These are phyloP conservation scores for Chaetomium olivaceum DNA, from an alignment of 2,329 filamentous ascomycete species.

Conservation along the genomic window DNA sequence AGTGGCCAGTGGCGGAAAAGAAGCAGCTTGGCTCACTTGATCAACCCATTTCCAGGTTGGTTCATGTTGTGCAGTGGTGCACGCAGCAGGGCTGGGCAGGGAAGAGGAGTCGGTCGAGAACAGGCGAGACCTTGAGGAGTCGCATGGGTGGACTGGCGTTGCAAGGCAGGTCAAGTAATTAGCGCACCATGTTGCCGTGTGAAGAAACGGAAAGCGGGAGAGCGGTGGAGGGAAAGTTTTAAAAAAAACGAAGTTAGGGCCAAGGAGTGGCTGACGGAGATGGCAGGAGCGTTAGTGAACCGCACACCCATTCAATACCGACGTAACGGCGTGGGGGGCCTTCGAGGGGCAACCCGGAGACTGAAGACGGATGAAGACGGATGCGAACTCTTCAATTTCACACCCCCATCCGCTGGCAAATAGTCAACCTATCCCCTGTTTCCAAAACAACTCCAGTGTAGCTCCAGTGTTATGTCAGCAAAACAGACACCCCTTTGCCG, in stretches of 20 bases:
- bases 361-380: background rate
- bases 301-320: conserved; percentile 1
- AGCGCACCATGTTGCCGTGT: conserved; percentile 4
- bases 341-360: background rate
- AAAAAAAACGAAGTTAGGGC: background rate
- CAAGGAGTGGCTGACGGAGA: conserved; percentile 4
- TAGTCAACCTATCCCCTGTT: background rate
- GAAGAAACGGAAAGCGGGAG: background rate
- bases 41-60: background rate
- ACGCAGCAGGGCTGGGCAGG: background rate
- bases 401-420: background rate
- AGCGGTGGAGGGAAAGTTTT: background rate
- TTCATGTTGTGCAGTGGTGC: conserved; percentile 13
- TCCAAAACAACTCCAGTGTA: background rate
- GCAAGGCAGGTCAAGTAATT: conserved; percentile 9
- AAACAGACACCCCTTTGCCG: background rate
- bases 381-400: background rate
- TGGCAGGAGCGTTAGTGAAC: background rate
- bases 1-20: conserved; percentile 12
- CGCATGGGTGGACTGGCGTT: background rate
- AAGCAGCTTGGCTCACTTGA: conserved; percentile 11
- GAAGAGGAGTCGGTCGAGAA: conserved; percentile 1
- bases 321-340: background rate
- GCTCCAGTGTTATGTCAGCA: conserved; percentile 2
- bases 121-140: background rate